A percentile compares a stretch with the other conserved stretches of the same genome.
Evolutionary conservation across 2,329 filamentous ascomycete genomes (phyloP).

Genomic region (Phyllosticta capitalensis): DNA sequence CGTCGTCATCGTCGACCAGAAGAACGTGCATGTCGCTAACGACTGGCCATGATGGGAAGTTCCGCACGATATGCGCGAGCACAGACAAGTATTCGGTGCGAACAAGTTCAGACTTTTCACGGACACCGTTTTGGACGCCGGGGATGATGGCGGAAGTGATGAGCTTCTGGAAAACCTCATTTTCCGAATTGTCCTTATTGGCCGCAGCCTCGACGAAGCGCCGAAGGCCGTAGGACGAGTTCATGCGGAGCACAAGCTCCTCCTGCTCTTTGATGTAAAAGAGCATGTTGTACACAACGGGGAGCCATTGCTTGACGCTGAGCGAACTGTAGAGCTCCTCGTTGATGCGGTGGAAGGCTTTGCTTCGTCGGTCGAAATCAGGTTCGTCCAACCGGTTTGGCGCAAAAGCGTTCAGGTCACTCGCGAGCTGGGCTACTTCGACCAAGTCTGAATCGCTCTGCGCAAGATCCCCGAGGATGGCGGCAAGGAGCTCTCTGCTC

Average conservation of each 20-base stretch:
- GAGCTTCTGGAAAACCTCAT: conserved; percentile 46
- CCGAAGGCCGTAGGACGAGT: conserved; percentile 71
- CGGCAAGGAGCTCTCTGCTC: conserved; percentile 64
- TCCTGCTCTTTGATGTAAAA: conserved; percentile 80
- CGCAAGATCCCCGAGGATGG: conserved; percentile 63
- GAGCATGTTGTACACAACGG: conserved; percentile 79
- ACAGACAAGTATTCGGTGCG: conserved; percentile 73
- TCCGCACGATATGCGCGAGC: conserved; percentile 66
- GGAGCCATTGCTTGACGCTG: conserved; percentile 69
- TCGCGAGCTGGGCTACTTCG: conserved; percentile 60
- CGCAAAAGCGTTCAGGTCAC: conserved; percentile 71
- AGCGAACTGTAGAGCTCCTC: conserved; percentile 50
- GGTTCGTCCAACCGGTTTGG: conserved; percentile 68
- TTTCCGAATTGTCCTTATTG: conserved; percentile 38
- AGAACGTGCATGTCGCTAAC: conserved; percentile 67
- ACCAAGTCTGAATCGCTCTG: conserved; percentile 50
- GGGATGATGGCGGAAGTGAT: conserved; percentile 60
- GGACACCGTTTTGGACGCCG: conserved; percentile 64
- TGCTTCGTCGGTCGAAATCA: conserved; percentile 73
- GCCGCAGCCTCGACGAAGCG: conserved; percentile 59
- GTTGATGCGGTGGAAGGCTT: conserved; percentile 66
- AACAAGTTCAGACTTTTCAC: conserved; percentile 73
- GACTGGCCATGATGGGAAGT: conserved; percentile 58
- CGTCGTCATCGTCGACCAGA: conserved; percentile 62
- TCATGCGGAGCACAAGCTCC: conserved; percentile 76